These are phyloP conservation scores for Magnusiomyces fungicola DNA, from an alignment of 1,139 yeast species.

Conservation along the genomic window DNA sequence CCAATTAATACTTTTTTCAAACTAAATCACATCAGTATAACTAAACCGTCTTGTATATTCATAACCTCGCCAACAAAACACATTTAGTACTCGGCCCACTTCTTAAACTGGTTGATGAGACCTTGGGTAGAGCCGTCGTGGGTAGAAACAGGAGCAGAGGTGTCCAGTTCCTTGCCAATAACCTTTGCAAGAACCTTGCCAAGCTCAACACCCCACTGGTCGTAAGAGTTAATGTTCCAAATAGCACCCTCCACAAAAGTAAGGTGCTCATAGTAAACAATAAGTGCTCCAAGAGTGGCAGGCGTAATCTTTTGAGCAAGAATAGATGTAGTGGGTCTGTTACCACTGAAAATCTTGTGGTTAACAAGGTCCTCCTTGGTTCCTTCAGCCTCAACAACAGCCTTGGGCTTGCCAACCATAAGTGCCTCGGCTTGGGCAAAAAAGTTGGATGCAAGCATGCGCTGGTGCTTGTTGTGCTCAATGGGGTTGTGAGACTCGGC, in stretches of 20 bases:
- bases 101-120: slow-evolving; percentile 88
- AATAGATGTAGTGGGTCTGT: slow-evolving; percentile 98
- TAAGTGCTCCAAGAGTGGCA: slow-evolving; percentile 88
- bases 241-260: slow-evolving; percentile 98
- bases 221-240: slow-evolving; percentile 98
- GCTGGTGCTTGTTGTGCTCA: slow-evolving; percentile 87
- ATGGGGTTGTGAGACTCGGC: slow-evolving; percentile 98
- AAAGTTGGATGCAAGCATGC: slow-evolving; percentile 96
- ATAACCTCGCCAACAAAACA: too few species aligned
- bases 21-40: too few species aligned
- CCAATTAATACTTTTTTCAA: too few species aligned
- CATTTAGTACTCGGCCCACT: slow-evolving; percentile 51
- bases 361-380: slow-evolving; percentile 76
- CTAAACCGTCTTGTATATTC: too few species aligned
- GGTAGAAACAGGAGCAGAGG: slow-evolving; percentile 44
- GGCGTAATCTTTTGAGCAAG: slow-evolving; percentile 95
- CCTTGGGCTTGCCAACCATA: slow-evolving; percentile 90
- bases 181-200: slow-evolving; percentile 97
- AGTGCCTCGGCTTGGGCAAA: slow-evolving; percentile 98
- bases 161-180: slow-evolving; percentile 80
- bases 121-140: slow-evolving; percentile 92
- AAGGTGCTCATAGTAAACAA: slow-evolving; percentile 94
- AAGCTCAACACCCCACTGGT: slow-evolving; percentile 99
- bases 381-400: slow-evolving; percentile 82
- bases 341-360: slow-evolving; percentile 94